These are phyloP conservation scores for Colletotrichum nymphaeae DNA, from an alignment of 2,329 filamentous ascomycete species.

Conservation along the genomic window DNA sequence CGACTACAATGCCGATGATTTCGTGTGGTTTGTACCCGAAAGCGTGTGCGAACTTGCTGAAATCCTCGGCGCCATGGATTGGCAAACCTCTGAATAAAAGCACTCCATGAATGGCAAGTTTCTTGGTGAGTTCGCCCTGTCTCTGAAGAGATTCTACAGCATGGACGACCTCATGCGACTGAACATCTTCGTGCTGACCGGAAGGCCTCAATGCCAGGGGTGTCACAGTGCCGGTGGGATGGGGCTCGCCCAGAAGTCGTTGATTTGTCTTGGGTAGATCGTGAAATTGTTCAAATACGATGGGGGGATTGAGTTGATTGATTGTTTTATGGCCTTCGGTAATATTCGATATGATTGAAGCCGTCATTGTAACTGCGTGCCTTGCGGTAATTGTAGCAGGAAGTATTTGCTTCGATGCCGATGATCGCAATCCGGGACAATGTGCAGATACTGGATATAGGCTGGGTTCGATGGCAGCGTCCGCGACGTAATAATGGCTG, in stretches of 20 bases:
- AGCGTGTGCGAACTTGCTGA: slow-evolving; percentile 60
- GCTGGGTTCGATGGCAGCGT: neutral
- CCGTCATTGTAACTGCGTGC: neutral
- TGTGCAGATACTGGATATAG: neutral
- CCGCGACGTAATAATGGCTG: too few species aligned
- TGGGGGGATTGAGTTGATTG: neutral
- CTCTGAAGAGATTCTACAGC: slow-evolving; percentile 4
- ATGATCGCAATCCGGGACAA: neutral
- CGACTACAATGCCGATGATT: slow-evolving; percentile 62
- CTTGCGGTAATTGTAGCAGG: neutral
- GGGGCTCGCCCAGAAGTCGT: neutral
- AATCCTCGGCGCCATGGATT: slow-evolving; percentile 56
- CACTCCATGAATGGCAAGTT: slow-evolving; percentile 56
- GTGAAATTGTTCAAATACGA: slow-evolving; percentile 2
- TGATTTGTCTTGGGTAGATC: slow-evolving; percentile 2
- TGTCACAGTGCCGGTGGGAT: neutral
- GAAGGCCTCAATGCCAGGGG: neutral
- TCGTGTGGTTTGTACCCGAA: slow-evolving; percentile 58
- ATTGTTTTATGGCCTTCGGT: neutral
- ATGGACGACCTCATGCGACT: neutral
- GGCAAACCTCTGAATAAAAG: slow-evolving; percentile 59
- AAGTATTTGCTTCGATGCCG: neutral
- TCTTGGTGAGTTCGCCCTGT: slow-evolving; percentile 46
- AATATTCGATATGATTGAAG: neutral
- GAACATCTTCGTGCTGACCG: neutral